These are phyloP conservation scores for Aspergillus fructus DNA, from an alignment of 2,329 filamentous ascomycete genomes.

Conservation along the genomic window DNA sequence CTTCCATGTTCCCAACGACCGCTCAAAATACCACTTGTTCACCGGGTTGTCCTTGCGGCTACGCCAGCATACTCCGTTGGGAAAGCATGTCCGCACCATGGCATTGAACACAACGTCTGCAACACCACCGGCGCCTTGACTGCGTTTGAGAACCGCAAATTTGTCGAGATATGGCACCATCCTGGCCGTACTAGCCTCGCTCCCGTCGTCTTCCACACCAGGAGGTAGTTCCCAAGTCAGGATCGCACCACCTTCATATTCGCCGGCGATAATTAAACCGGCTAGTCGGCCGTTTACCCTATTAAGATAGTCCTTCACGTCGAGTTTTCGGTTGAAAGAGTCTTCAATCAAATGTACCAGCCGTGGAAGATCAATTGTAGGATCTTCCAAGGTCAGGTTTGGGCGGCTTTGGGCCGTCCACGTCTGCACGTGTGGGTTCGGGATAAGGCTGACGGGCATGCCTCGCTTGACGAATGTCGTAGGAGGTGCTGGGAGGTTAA, in stretches of 20 bases:
- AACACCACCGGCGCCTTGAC: constrained; percentile 87
- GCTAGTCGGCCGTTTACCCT: constrained; percentile 81
- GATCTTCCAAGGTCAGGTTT: constrained; percentile 71
- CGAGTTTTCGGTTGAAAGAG: constrained; percentile 81
- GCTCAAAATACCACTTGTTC: constrained; percentile 99
- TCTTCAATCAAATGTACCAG: constrained; percentile 88
- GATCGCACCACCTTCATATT: constrained; percentile 94
- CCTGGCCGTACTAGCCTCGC: constrained; percentile 55
- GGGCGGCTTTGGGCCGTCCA: constrained; percentile 68
- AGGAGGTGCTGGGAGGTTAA: constrained; percentile 45
- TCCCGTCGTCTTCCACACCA: constrained; percentile 54
- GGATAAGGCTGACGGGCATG: constrained; percentile 82
- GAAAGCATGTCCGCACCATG: constrained; percentile 88
- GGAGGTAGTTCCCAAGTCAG: constrained; percentile 87
- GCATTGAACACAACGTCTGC: constrained; percentile 96
- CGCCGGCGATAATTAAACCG: constrained; percentile 89
- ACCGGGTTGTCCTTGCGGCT: constrained; percentile 89
- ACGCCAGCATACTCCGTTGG: constrained; percentile 86
- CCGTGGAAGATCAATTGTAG: constrained; percentile 76
- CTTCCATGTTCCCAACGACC: constrained; percentile 79
- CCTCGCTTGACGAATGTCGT: constrained; percentile 89
- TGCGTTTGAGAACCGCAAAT: constrained; percentile 85
- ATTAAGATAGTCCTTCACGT: constrained; percentile 76
- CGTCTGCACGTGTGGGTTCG: constrained; percentile 62
- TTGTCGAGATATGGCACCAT: constrained; percentile 95